Base-by-base conservation (phyloP, 495 filamentous ascomycete species). In the Aspergillus steynii region DNA sequence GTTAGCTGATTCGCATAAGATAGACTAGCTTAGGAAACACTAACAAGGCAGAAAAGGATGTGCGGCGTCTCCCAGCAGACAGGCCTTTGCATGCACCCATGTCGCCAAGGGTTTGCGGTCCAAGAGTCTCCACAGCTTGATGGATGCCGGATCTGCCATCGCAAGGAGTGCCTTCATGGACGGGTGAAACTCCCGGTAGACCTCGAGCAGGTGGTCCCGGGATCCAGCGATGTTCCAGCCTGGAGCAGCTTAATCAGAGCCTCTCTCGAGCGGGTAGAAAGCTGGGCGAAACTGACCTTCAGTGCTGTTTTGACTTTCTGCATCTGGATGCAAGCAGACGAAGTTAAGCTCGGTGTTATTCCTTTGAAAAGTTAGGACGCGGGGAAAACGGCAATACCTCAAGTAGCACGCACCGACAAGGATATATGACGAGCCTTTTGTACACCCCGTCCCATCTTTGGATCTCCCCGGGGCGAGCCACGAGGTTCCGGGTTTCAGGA, bases 41-140 rank as follows among this genome's bases (percentile, higher is more conserved):
- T 29, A 5, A 57, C 55, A 12, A 4, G 81, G 80, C 26, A 73
- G 59, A 58, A 85, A 83, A 3, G 82, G 83, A 69, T 87, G 84
- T 15, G 81, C 82, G 0, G 84, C 79, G 72, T 86, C 85, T 0
- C 84, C 84, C 5, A 87, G 56, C 0, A 86, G 68, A 10, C 71
- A 79, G 8, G 83, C 58, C 29, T 64, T 70, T 5, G 65, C 74
- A 1, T 71, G 67, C 5, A 74, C 68, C 77, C 78, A 87, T 3
- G 71, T 76, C 0, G 72, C 69, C 12, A 86, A 55, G 26, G 69
- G 56, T 6, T 77, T 69, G 74, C 82, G 82, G 61, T 86, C 83
- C 1, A 83, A 65, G 4, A 86, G 70, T 49, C 72, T 72, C 80
- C 82, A 85, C 0, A 85, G 72, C 55, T 77, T 81, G 10, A 85